Conservation (phyloP, 2,329 filamentous ascomycete genomes). For the Knufia fluminis region DNA sequence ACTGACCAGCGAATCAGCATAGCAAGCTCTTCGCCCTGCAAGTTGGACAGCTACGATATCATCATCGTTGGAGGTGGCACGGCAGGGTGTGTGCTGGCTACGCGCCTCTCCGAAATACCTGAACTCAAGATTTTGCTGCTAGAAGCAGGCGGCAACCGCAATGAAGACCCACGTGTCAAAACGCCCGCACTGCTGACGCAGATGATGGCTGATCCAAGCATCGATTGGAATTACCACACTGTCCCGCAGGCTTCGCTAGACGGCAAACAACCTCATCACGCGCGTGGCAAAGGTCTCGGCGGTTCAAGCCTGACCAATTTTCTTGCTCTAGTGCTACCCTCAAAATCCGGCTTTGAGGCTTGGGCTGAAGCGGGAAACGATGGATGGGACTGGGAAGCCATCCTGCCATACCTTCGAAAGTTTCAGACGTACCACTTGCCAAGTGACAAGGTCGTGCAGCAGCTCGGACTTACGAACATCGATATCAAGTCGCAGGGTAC, state of each 20-base stretch:
- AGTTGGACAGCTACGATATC: too few relatives aligned
- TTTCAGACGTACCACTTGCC: constrained; percentile 1
- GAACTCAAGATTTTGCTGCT: neutral
- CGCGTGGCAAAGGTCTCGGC: constrained; percentile 29
- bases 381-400: constrained; percentile 36
- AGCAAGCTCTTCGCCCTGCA: too few relatives aligned
- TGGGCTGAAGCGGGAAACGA: constrained; percentile 40
- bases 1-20: too few relatives aligned
- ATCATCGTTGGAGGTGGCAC: too few relatives aligned
- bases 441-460: neutral
- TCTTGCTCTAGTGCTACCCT: constrained; percentile 33
- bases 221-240: constrained; percentile 23
- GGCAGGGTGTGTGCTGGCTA: neutral
- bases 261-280: constrained; percentile 17
- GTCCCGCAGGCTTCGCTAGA: constrained; percentile 24
- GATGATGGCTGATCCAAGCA: neutral
- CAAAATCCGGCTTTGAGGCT: constrained; percentile 34
- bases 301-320: constrained; percentile 33
- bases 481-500: neutral
- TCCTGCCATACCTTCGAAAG: constrained; percentile 39
- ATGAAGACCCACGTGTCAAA: neutral
- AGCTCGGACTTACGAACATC: neutral
- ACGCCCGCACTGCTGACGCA: neutral
- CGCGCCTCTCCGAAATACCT: neutral
- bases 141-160: neutral